Evolutionary conservation across 225 moss, liverwort and hornwort genomes (phyloP).

Genomic region (Pleurozium schreberi): DNA sequence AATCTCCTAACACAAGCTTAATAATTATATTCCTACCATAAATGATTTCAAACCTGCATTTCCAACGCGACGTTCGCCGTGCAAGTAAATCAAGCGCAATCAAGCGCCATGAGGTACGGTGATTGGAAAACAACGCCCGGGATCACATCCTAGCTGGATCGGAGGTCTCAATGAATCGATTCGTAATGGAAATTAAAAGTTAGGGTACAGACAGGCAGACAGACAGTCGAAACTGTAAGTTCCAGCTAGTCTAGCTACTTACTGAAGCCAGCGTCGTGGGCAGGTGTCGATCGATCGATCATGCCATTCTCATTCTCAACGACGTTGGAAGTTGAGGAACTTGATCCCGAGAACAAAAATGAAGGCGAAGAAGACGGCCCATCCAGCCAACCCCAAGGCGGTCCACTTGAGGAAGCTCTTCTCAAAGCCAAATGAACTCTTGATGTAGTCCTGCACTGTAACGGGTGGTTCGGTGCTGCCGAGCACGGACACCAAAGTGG

Average conservation of each 20-base stretch:
- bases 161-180: background rate
- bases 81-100: background rate
- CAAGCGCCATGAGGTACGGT: background rate
- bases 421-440: constrained; percentile 3
- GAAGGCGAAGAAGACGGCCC: constrained; percentile 15
- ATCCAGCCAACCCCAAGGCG: background rate
- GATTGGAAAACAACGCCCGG: background rate
- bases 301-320: no score
- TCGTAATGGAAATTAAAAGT: background rate
- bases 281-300: no score
- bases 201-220: no score
- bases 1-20: background rate
- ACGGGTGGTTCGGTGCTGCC: background rate
- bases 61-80: background rate
- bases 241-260: no score
- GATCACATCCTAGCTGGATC: no score
- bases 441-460: background rate
- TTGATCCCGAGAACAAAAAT: constrained; percentile 27
- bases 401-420: constrained; percentile 26
- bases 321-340: constrained; percentile 41
- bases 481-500: accelerated
- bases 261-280: no score
- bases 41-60: background rate
- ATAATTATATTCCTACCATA: background rate
- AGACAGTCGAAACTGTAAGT: no score